Base-by-base conservation (phyloP, 2,329 filamentous ascomycete species). In the Diaporthe longicolla region DNA sequence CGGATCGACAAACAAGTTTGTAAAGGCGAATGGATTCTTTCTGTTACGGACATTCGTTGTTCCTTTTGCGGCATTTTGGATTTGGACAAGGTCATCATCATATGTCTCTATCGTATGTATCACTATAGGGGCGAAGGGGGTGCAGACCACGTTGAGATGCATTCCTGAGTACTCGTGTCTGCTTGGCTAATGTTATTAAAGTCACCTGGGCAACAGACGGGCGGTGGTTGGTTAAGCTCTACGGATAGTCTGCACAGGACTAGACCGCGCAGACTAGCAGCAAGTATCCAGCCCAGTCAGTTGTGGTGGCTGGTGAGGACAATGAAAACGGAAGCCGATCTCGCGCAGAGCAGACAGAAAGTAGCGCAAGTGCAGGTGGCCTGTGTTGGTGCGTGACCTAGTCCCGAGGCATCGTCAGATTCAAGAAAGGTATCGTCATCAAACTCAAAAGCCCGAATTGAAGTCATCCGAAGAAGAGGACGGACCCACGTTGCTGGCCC, bases 1-100 rank as follows among this genome's bases (percentile, higher is more conserved):
- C 15, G 48, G 63, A 68, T 68, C 63, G 63, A 68, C 48, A 54
- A 40, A 68, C 63, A 54, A 54, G 63, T 68, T 68, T 68, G 63
- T 50, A 19, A 26, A 50, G 48, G 48, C 45, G 48, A 54, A 68
- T 68, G 32, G 48, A 26, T 68, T 68, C n/a, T 68, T 68, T 32
- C 26, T 50, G 8, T 9, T 50, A 15, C 8, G 63, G 48, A 68
- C 63, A 40, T 54, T 54, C 63, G 48, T 54, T 68, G 48, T 68
- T 26, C 45, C 19, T 37, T 5, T 37, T n/a, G 26, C 29, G 43
- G 43, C 43, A 37, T 66, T 66, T 52, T 52, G 43, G 43, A 50
- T 21, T 26, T 24, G 24, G 24, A n/a, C 17, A 8, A 11, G 40
- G 40, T 37, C 61, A 50, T 11, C 9, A 24, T 43, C 40, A 66